Conservation (phyloP, 139 green algal species). For the Pycnococcus provasolii region DNA sequence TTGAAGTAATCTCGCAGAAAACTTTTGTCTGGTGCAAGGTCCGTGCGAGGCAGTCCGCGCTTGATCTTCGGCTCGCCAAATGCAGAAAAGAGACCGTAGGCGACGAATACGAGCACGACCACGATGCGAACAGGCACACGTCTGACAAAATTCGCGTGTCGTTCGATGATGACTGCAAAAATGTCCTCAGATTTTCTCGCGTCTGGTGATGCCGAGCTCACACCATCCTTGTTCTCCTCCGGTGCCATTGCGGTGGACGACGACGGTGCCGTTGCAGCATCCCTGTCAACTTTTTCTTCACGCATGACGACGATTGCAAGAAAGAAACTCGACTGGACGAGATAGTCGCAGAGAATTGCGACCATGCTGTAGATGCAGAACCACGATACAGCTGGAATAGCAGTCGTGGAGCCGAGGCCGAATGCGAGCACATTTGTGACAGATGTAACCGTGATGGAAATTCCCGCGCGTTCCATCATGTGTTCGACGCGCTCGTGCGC, state of each 20-base stretch:
- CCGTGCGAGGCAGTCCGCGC: background rate
- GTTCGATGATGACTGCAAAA: no score
- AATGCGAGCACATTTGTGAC: background rate
- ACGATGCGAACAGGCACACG: background rate
- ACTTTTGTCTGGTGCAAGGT: background rate
- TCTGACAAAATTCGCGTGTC: background rate
- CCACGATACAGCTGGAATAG: background rate
- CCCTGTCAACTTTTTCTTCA: no score
- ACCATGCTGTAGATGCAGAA: background rate
- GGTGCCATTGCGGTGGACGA: no score
- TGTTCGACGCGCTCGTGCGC: background rate
- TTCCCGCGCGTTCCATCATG: background rate
- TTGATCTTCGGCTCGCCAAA: background rate
- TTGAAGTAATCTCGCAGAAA: background rate
- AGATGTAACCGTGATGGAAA: background rate
- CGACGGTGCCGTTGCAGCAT: no score
- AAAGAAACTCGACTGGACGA: background rate
- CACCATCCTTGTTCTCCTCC: no score
- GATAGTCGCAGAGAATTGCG: background rate
- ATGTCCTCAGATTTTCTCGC: no score
- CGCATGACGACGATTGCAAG: background rate
- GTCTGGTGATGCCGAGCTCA: no score
- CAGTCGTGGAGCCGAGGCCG: background rate
- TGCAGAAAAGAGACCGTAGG: background rate
- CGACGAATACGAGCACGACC: background rate